Evolutionary conservation across 129 eudicot species (phyloP).

Genomic region (Saposhnikovia divaricata): DNA sequence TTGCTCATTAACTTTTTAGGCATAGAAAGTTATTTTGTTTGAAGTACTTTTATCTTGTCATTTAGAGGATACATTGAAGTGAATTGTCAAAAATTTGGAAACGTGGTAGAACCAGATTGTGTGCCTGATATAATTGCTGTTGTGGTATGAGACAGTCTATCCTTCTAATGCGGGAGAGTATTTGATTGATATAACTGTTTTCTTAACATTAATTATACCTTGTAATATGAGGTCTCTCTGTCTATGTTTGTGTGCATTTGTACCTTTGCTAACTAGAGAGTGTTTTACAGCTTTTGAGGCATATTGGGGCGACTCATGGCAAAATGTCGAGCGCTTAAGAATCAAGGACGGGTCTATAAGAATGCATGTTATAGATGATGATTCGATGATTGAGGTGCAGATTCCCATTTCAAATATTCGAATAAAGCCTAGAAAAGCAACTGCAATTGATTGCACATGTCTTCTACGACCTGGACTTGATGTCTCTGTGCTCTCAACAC

Average conservation of each 20-base stretch:
- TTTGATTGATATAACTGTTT: not conserved
- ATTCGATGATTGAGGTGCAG: slow-evolving; percentile 38
- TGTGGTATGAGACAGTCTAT: not conserved
- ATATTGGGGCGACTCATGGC: slow-evolving; percentile 57
- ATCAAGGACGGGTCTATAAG: slow-evolving; percentile 54
- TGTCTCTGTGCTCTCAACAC: slow-evolving; percentile 49
- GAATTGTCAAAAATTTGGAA: not conserved
- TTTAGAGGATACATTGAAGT: not conserved
- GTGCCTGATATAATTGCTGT: not conserved
- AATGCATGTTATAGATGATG: slow-evolving; percentile 34
- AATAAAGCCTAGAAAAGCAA: slow-evolving; percentile 72
- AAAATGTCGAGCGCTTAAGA: slow-evolving; percentile 59
- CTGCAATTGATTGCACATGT: slow-evolving; percentile 61
- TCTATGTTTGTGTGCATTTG: not conserved
- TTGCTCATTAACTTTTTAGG: not conserved
- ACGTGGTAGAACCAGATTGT: not conserved
- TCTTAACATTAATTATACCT: not conserved
- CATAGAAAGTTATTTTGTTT: not conserved
- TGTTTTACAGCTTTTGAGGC: slow-evolving; percentile 78
- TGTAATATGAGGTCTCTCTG: not conserved
- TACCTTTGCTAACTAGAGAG: not conserved
- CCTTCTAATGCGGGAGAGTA: not conserved
- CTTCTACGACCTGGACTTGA: slow-evolving; percentile 75
- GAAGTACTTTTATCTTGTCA: not conserved
- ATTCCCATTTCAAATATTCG: slow-evolving; percentile 59